Evolutionary conservation across 192 early-diverging fungal species (phyloP), one percentile per base, ranked within the genome.

Genomic region (Entomortierella chlamydospora): DNA sequence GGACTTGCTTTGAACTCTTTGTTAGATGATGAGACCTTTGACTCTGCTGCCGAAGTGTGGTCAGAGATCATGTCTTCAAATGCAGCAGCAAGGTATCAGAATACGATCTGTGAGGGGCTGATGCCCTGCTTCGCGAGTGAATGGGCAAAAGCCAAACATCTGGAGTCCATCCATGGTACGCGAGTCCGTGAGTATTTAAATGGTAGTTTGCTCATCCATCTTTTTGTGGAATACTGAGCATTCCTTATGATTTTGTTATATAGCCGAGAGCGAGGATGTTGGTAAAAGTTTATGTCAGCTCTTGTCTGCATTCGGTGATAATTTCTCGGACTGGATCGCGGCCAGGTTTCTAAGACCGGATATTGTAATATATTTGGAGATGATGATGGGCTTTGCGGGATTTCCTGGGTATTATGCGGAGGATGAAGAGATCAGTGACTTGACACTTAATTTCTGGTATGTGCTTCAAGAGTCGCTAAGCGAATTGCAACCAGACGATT

Each of bases 381-480:
- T 87, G 83, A 86, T 91, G 72, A 82, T 95, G 67, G 87, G 83
- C 17, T 86, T 93, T 67, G 89, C 88, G 17, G 86, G 87, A 59
- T 93, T 88, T 63, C 88, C 91, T 5, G 93, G 93, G 4, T 85
- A 90, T 56, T 89, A 86, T 45, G 92, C 87, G 5, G 81, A 86
- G 30, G 89, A 91, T 60, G 90, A 95, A 71, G 88, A 88, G 30
- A 78, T 91, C 64, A 90, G 89, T 57, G 92, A 91, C 47, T 81
- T 90, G 47, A 84, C 92, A 6, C 87, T 93, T 20, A 87, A 89
- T 59, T 90, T 93, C 62, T 94, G 93, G 93, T 91, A 87, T 39
- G 67, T 88, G 51, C 70, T 93, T 13, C 92, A 94, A 69, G 93
- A 94, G 56, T 82, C 91, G 0, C 59, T 93, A 41, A 83, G 81